Base-by-base conservation (phyloP, 1,284 basidiomycete species). In the Cutaneotrichosporon spelunceum region DNA sequence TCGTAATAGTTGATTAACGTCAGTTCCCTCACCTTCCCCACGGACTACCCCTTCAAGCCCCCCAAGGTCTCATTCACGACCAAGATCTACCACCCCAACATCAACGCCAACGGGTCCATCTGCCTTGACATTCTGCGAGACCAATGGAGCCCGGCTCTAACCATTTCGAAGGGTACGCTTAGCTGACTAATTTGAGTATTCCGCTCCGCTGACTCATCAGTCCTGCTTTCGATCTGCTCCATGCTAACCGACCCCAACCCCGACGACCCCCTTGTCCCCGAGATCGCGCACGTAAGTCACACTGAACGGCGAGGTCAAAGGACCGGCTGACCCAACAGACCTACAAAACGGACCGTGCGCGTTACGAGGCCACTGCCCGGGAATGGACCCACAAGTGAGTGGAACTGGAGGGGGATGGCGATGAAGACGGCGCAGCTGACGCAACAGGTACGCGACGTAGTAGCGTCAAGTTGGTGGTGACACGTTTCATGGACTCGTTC, bases 31-130 rank as follows among this genome's bases (percentile, higher is more conserved):
- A 80, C 78, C 63, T 81, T 82, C 79, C 76, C 78, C 49, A 78
- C 77, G 71, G 93, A 97, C 81, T 97, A 97, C 83, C 93, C 93
- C 47, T 96, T 97, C 88, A 95, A 95, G 84, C 95, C 96, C 45
- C 96, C 96, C 79, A 98, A 98, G 86, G 93, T 99, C 80, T 90
- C 89, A 82, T 99, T 99, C 83, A 93, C 91, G 72, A 99, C 95
- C 77, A 97, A 85, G 77, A 84, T 84, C 77, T 82, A 82, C 73
- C 83, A 84, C 77, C 82, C 83, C 44, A 84, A 84, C 75, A 83
- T 84, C 79, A 83, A 95, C 75, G 78, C 80, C 66, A 82, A 82
- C 73, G 96, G 96, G 54, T 94, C 92, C 70, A 99, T 99, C 81
- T 99, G 96, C 81, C 84, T 99, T 72, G 96, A 97, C 80, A 97